phyloP scores from a whole-genome alignment of 2,329 filamentous ascomycete species.

The Trichoderma sp. region DNA sequence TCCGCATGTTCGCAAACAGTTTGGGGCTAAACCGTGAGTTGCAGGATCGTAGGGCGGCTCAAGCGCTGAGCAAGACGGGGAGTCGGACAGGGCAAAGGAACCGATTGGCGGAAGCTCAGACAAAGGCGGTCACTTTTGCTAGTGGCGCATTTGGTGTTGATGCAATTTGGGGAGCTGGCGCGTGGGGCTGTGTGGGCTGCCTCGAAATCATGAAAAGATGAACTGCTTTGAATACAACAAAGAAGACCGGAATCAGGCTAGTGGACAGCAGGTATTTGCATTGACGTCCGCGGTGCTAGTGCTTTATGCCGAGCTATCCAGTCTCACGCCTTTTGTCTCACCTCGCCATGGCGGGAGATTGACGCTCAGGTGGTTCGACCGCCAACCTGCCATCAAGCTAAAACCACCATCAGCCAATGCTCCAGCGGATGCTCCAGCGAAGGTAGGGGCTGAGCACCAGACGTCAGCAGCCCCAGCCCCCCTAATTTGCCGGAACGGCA shows the following conservation, averaged over 20 bases:
- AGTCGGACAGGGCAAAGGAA: slow-evolving; percentile 7
- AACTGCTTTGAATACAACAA: not conserved
- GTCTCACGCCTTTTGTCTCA: not conserved
- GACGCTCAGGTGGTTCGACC: slow-evolving; percentile 7
- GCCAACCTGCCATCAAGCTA: slow-evolving; percentile 2
- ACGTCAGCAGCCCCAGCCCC: slow-evolving; percentile 23
- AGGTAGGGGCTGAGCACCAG: slow-evolving; percentile 15
- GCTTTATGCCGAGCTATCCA: not conserved
- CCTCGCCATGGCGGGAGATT: not conserved
- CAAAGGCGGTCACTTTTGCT: not conserved
- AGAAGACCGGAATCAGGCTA: not conserved
- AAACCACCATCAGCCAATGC: not conserved
- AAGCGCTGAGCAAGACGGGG: slow-evolving; percentile 1
- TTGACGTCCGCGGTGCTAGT: not conserved
- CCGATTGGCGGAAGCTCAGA: slow-evolving; percentile 14
- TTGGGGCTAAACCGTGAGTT: not conserved
- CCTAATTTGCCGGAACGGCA: slow-evolving; percentile 16
- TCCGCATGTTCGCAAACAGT: not conserved
- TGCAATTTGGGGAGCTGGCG: not conserved
- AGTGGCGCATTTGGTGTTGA: not conserved
- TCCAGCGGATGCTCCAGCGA: not conserved
- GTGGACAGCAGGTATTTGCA: not conserved
- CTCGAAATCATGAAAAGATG: not conserved
- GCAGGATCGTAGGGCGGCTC: not conserved
- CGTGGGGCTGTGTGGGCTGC: not conserved